These are phyloP conservation scores for Croton setiger DNA, from an alignment of 441 rosid species.

Conservation along the genomic window DNA sequence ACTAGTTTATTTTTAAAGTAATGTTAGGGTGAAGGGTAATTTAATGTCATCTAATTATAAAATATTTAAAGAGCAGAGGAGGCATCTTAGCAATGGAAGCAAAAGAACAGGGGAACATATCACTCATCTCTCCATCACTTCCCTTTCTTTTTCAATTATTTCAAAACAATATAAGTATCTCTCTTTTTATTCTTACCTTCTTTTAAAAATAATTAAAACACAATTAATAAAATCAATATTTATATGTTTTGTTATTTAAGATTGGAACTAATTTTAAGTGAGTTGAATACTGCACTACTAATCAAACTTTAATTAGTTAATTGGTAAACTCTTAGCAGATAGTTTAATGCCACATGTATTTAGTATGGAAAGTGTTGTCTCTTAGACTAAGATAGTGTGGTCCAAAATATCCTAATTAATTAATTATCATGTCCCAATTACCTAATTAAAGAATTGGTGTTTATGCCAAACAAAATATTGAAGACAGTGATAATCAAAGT, in stretches of 20 bases:
- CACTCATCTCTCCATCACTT: neutral
- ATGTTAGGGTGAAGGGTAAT: too few species aligned
- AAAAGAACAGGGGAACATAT: neutral
- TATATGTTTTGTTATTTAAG: too few species aligned
- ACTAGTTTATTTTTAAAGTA: too few species aligned
- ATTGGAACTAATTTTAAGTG: too few species aligned
- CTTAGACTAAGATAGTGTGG: slow-evolving; percentile 14
- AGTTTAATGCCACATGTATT: slow-evolving; percentile 12
- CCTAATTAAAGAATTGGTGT: slow-evolving; percentile 34
- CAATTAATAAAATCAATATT: too few species aligned
- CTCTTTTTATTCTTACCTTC: neutral
- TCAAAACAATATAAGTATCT: neutral
- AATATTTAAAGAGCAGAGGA: neutral
- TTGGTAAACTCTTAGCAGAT: neutral
- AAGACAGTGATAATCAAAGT: too few species aligned
- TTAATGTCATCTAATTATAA: too few species aligned
- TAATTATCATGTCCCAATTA: slow-evolving; percentile 17
- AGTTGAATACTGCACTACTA: too few species aligned
- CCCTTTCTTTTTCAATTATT: neutral
- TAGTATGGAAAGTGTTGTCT: slow-evolving; percentile 11
- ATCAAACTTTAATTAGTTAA: neutral
- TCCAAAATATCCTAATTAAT: slow-evolving; percentile 21
- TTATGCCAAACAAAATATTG: too few species aligned
- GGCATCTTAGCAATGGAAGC: slow-evolving; percentile 2
- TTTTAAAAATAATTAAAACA: too few species aligned